These are phyloP conservation scores for Collariella sp. DNA, from an alignment of 495 filamentous ascomycete species.

Conservation along the genomic window DNA sequence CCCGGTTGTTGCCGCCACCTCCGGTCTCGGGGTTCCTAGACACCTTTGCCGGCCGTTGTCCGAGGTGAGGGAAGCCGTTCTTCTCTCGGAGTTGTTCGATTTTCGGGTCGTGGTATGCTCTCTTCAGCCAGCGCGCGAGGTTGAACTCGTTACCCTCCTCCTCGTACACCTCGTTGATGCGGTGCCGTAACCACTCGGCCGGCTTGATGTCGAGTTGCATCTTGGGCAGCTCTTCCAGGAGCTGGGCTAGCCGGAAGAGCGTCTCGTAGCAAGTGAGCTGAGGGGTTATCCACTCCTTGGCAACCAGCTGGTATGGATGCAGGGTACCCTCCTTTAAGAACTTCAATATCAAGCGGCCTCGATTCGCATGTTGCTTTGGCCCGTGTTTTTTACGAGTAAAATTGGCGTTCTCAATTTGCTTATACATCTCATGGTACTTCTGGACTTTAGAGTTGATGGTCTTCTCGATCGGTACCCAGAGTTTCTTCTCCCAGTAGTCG, in stretches of 20 bases:
- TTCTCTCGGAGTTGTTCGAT: slow-evolving; percentile 32
- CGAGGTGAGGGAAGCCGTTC: slow-evolving; percentile 40
- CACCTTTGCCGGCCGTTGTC: slow-evolving; percentile 35
- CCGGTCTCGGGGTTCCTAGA: neutral
- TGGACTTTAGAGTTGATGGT: slow-evolving; percentile 24
- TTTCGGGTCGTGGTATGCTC: slow-evolving; percentile 40
- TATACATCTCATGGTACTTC: slow-evolving; percentile 33
- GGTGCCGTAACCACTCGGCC: slow-evolving; percentile 41
- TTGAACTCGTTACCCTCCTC: slow-evolving; percentile 35
- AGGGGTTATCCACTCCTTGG: slow-evolving; percentile 33
- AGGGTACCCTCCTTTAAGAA: slow-evolving; percentile 36
- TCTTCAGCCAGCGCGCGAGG: slow-evolving; percentile 30
- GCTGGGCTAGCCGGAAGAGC: slow-evolving; percentile 38
- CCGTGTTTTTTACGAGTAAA: no score
- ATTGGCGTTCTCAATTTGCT: no score
- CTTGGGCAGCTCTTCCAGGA: slow-evolving; percentile 40
- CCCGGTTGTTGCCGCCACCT: neutral
- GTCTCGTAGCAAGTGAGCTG: slow-evolving; percentile 41
- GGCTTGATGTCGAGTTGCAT: slow-evolving; percentile 38
- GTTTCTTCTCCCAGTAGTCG: slow-evolving; percentile 38
- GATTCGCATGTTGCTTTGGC: slow-evolving; percentile 26
- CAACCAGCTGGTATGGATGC: slow-evolving; percentile 42
- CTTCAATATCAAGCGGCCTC: slow-evolving; percentile 35
- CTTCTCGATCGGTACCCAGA: slow-evolving; percentile 31
- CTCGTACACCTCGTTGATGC: slow-evolving; percentile 32